Percentiles rank a stretch among this genome's conserved stretches.
Conservation (phyloP, 2,329 filamentous ascomycete genomes). For the Pyrenochaeta sp. region DNA sequence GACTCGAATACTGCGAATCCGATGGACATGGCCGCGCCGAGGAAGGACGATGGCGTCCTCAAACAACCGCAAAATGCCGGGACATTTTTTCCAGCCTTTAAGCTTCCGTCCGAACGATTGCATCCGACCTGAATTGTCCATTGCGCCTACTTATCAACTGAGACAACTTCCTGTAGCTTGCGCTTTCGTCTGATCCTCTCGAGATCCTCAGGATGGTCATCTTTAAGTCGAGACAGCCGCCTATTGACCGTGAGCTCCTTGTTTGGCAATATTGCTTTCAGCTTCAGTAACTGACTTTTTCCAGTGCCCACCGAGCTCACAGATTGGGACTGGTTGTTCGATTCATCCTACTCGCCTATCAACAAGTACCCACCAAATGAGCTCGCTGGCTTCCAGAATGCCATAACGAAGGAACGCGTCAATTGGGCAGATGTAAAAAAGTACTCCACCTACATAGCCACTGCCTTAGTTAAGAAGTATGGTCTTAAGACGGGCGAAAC, state of each 20-base stretch:
- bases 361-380: constrained; percentile 48
- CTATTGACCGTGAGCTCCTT: constrained; percentile 49
- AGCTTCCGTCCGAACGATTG: not conserved
- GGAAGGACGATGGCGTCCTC: constrained; percentile 15
- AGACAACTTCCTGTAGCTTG: not conserved
- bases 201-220: constrained; percentile 43
- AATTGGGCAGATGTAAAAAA: constrained; percentile 66
- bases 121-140: not conserved
- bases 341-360: constrained; percentile 62
- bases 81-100: not conserved
- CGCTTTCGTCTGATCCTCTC: not conserved
- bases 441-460: constrained; percentile 67
- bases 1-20: constrained; percentile 41
- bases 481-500: constrained; percentile 64
- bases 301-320: constrained; percentile 63
- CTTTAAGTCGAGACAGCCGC: constrained; percentile 55
- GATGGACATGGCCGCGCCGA: constrained; percentile 25
- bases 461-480: constrained; percentile 65
- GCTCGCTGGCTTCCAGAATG: constrained; percentile 66
- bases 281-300: constrained; percentile 6
- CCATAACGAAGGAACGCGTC: constrained; percentile 65
- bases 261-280: not conserved
- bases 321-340: constrained; percentile 70
- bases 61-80: not conserved
- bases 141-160: not conserved